Evolutionary conservation across 192 early-diverging fungal genomes (phyloP), one percentile per base, ranked within the genome.

Genomic region (Coemansia sp.): DNA sequence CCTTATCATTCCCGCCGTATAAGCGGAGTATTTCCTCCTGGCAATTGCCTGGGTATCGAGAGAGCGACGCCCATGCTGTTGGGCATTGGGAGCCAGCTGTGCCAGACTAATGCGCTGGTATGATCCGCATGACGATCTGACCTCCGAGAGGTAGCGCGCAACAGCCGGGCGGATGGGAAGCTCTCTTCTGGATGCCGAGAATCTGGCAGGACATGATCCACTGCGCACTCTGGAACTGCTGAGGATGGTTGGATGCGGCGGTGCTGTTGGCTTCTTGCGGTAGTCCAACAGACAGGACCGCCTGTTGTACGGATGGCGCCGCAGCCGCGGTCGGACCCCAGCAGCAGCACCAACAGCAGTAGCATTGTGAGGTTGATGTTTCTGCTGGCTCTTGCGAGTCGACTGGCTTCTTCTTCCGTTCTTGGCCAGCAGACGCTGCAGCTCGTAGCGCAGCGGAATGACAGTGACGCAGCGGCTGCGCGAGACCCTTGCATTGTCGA

Each of bases 101-200:
- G 69, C 69, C 53, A 72, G 55, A 36, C 69, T 72, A 22, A 72
- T 72, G 17, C 69, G 62, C 47, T 72, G 69, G 45, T 72, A 72
- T 41, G 45, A 17, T 0, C 42, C 42, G n/a, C 19, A 44, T 19
- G 42, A 48, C 9, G 62, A 57, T 29, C 60, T 72, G 29, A 57
- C 69, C 0, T 62, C 64, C 19, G 63, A 62, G 52, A 72, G 25
- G 47, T 72, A 72, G 14, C 69, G 50, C 1, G 69, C 57, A 8
- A 72, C 54, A 9, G 62, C 63, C 1, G 69, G 69, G 22, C 55
- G 59, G 8, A 72, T 72, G 1, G 69, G 69, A 8, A 59, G 48
- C 5, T 59, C 41, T n/a, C 23, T 47, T 27, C 55, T 63, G 33
- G 45, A 47, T 14, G 63, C 14, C 2, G 59, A 38, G 52, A 65